phyloP scores from a whole-genome alignment of 2,329 filamentous ascomycete species.

The Endoconidiophora laricicola region DNA sequence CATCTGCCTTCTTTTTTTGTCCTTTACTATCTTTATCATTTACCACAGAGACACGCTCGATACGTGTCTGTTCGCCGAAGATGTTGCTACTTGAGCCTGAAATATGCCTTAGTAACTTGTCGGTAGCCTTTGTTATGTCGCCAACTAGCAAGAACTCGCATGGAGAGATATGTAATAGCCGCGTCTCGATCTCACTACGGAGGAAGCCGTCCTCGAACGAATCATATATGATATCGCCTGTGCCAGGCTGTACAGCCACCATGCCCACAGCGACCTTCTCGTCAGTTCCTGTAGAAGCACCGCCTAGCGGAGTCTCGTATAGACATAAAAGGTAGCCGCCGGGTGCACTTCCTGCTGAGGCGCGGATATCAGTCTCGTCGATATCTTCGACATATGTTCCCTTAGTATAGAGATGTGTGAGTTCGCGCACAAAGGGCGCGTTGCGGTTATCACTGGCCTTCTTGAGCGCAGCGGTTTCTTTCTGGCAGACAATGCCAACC shows the following conservation, averaged over 20 bases:
- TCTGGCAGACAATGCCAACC: slow-evolving; percentile 83
- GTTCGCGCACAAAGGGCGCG: slow-evolving; percentile 74
- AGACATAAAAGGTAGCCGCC: slow-evolving; percentile 89
- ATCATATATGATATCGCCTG: slow-evolving; percentile 90
- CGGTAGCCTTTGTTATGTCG: slow-evolving; percentile 73
- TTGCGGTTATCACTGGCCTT: slow-evolving; percentile 91
- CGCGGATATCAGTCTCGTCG: slow-evolving; percentile 35
- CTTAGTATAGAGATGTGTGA: slow-evolving; percentile 96
- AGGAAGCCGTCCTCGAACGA: slow-evolving; percentile 96
- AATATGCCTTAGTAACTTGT: slow-evolving; percentile 80
- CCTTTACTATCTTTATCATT: too few relatives aligned
- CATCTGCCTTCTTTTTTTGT: neutral
- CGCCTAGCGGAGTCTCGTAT: slow-evolving; percentile 64
- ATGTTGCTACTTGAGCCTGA: slow-evolving; percentile 81
- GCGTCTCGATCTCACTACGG: slow-evolving; percentile 87
- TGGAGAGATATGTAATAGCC: slow-evolving; percentile 86
- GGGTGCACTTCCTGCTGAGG: slow-evolving; percentile 41
- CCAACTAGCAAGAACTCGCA: slow-evolving; percentile 92
- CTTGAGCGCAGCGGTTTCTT: slow-evolving; percentile 90
- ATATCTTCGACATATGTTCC: slow-evolving; percentile 93
- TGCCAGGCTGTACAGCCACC: slow-evolving; percentile 85
- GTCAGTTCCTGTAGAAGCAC: slow-evolving; percentile 61
- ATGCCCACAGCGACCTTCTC: slow-evolving; percentile 88
- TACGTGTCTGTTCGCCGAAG: slow-evolving; percentile 75
- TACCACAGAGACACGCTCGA: slow-evolving; percentile 46